A percentile compares a stretch with the other conserved stretches of the same genome.
Evolutionary conservation across 148 eudicot species (phyloP).

Genomic region (Vaccinium darrowii): DNA sequence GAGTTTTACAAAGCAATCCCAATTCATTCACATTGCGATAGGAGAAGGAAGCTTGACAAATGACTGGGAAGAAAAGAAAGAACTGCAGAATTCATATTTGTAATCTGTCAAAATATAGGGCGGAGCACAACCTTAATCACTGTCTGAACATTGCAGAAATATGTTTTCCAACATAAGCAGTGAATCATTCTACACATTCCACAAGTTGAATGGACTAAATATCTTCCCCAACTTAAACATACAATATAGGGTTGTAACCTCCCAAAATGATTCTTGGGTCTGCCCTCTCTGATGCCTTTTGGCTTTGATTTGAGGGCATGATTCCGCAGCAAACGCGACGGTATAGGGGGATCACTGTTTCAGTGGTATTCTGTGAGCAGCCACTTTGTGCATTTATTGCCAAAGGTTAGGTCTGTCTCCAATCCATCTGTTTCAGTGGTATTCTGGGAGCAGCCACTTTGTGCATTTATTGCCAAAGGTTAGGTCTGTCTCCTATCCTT

Average conservation of each 20-base stretch:
- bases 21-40: neutral
- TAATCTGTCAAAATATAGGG: neutral
- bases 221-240: neutral
- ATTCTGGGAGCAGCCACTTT: no score
- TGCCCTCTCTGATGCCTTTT: no score
- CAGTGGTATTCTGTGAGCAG: no score
- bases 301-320: no score
- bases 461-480: no score
- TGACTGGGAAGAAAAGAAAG: neutral
- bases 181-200: neutral
- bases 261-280: no score
- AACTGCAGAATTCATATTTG: neutral
- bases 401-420: no score
- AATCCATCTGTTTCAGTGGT: no score
- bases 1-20: neutral
- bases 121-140: neutral
- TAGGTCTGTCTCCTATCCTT: no score
- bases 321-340: no score
- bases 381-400: no score
- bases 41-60: neutral
- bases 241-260: neutral
- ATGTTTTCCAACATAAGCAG: neutral
- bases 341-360: no score
- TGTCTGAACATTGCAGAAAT: neutral
- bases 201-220: neutral